Evolutionary conservation across 2,329 filamentous ascomycete genomes (phyloP).

Genomic region (Sporothrix pallida): DNA sequence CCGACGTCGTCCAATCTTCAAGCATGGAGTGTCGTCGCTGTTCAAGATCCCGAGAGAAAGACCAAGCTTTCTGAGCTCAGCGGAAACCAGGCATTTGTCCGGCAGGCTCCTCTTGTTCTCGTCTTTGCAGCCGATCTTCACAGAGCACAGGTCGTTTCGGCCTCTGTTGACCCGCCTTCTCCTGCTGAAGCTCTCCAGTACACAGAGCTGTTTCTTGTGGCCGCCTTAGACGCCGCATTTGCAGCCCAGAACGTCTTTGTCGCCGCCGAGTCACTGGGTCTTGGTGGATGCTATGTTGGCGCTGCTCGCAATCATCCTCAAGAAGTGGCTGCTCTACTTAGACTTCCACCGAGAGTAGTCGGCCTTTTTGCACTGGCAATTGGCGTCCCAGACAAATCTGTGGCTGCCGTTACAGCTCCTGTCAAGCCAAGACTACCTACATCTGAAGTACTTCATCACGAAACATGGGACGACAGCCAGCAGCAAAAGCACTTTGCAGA

Average conservation of each 20-base stretch:
- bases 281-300: conserved; percentile 45
- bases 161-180: not conserved
- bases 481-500: conserved; percentile 38
- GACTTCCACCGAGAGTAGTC: conserved; percentile 43
- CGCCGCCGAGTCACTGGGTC: conserved; percentile 44
- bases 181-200: conserved; percentile 41
- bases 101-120: conserved; percentile 44
- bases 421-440: conserved; percentile 43
- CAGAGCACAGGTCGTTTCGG: conserved; percentile 41
- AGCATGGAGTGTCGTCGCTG: conserved; percentile 45
- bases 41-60: conserved; percentile 42
- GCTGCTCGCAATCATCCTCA: conserved; percentile 43
- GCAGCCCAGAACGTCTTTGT: conserved; percentile 44
- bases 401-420: conserved; percentile 35
- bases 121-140: conserved; percentile 46
- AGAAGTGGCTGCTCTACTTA: conserved; percentile 42
- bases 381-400: conserved; percentile 39
- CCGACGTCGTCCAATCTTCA: conserved; percentile 47
- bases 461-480: conserved; percentile 40
- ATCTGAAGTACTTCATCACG: conserved; percentile 42
- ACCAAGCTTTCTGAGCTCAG: conserved; percentile 41
- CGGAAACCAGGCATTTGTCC: conserved; percentile 45
- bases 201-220: conserved; percentile 46
- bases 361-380: conserved; percentile 44
- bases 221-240: conserved; percentile 44